Evolutionary conservation across 345 rosid species (phyloP).

Genomic region (Draba incana): DNA sequence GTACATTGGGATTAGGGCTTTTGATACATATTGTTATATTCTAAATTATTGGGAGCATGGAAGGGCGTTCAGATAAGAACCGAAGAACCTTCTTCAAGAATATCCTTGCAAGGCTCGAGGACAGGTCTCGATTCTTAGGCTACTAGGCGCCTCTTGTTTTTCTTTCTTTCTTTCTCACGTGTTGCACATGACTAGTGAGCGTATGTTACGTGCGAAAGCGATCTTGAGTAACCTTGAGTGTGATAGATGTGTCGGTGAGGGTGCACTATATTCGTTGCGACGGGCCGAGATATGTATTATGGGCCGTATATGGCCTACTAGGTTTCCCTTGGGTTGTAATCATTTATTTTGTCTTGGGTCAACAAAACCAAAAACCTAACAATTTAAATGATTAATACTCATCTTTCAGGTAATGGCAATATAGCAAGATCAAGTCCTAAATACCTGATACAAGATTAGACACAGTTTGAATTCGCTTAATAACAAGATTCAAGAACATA

Average conservation of each 20-base stretch:
- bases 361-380: too few relatives aligned
- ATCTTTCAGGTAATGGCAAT: too few relatives aligned
- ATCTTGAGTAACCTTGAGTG: neutral
- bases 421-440: neutral
- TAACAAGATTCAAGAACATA: constrained; percentile 18
- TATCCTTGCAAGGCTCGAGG: neutral
- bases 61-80: constrained; percentile 32
- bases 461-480: neutral
- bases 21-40: too few relatives aligned
- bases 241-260: constrained; percentile 22
- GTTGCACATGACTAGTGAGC: constrained; percentile 14
- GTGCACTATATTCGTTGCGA: constrained; percentile 6
- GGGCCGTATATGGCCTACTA: constrained; percentile 25
- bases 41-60: constrained; percentile 10
- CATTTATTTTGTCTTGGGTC: constrained; percentile 28
- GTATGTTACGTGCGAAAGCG: constrained; percentile 5
- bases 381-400: too few relatives aligned
- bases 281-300: neutral
- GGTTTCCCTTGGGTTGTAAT: neutral
- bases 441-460: neutral
- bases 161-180: constrained; percentile 16
- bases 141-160: neutral
- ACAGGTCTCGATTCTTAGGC: too few relatives aligned
- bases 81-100: constrained; percentile 28
- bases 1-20: too few relatives aligned